Evolutionary conservation across 805 yeast genomes (phyloP), one percentile per base, ranked within the genome.

Genomic region (Wickerhamomyces rabaulensis): DNA sequence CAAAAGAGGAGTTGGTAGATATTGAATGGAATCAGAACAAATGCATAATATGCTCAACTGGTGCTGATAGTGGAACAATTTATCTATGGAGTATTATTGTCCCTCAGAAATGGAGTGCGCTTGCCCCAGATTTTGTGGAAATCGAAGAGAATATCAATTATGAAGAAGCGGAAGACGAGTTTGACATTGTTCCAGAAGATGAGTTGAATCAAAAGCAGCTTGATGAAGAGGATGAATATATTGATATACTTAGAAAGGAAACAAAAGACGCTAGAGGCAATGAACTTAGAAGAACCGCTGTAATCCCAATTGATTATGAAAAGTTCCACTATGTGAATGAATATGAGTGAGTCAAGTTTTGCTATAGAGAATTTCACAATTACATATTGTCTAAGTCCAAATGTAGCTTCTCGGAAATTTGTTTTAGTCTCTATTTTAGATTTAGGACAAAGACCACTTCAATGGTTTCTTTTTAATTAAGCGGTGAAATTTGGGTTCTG

Each of bases 71-170:
- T 27, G 97, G 97, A 1, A 72, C 80, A 35, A 76, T 91, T 2
- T 90, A 87, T 60, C 61, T 86, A 37, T 92, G 97, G 97, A 78
- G 84, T 42, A 76, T 87, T 9, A 77, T 78, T 36, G 79, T 87
- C 19, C 95, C 96, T 1, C 97, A 90, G 57, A 86, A 87, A 66
- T 91, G 98, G 98, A 85, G 95, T 64, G 95, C 97, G 1, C 70
- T 91, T 56, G 97, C 97, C 0, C 97, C 97, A 1, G 98, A 92
- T 63, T 91, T 92, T 62, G 95, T 86, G 41, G 97, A 91, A 63
- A 83, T 91, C 39, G 97, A 91, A 60, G 96, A 90, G 58, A 92
- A 90, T 59, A 84, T 87, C 9, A 89, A 86, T 48, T 91, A 92
- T 60, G 80, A 81, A 54, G 98, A 91, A 60, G 75, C 76, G 49